phyloP scores from a whole-genome alignment of 2,329 filamentous ascomycete genomes.

The Penicillium sp. region DNA sequence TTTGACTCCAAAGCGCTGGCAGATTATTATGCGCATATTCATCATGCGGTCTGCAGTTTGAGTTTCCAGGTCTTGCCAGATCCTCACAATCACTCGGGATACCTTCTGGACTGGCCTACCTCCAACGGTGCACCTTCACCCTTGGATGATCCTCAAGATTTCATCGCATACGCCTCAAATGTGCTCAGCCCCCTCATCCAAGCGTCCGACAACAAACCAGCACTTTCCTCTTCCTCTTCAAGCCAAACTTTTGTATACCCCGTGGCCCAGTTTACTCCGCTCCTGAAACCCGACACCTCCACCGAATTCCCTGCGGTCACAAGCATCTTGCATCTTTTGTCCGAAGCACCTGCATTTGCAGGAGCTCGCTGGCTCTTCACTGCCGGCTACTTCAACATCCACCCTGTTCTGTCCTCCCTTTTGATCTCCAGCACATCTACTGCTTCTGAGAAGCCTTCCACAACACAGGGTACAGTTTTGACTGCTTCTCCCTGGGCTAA shows the following conservation, averaged over 20 bases:
- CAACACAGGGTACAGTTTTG: slow-evolving; percentile 75
- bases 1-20: slow-evolving; percentile 81
- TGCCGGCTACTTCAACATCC: slow-evolving; percentile 98
- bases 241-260: slow-evolving; percentile 81
- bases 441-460: slow-evolving; percentile 36
- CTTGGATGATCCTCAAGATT: slow-evolving; percentile 70
- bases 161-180: slow-evolving; percentile 71
- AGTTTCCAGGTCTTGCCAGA: slow-evolving; percentile 78
- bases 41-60: slow-evolving; percentile 76
- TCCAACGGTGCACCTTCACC: slow-evolving; percentile 78
- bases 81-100: slow-evolving; percentile 51
- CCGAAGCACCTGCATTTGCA: slow-evolving; percentile 63
- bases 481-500: slow-evolving; percentile 94
- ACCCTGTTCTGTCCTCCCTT: slow-evolving; percentile 78
- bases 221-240: slow-evolving; percentile 37
- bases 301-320: slow-evolving; percentile 87
- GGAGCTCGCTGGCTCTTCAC: slow-evolving; percentile 92
- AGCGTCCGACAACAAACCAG: slow-evolving; percentile 47
- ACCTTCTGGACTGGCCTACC: slow-evolving; percentile 72
- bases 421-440: slow-evolving; percentile 71
- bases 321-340: slow-evolving; percentile 72
- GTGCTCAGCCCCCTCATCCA: slow-evolving; percentile 71
- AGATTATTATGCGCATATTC: slow-evolving; percentile 80
- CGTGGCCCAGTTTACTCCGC: slow-evolving; percentile 83
- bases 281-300: slow-evolving; percentile 78